A percentile compares a stretch with the other conserved stretches of the same genome.
These are phyloP conservation scores for Colletotrichum destructivum DNA, from an alignment of 2,329 filamentous ascomycete genomes.

Conservation along the genomic window DNA sequence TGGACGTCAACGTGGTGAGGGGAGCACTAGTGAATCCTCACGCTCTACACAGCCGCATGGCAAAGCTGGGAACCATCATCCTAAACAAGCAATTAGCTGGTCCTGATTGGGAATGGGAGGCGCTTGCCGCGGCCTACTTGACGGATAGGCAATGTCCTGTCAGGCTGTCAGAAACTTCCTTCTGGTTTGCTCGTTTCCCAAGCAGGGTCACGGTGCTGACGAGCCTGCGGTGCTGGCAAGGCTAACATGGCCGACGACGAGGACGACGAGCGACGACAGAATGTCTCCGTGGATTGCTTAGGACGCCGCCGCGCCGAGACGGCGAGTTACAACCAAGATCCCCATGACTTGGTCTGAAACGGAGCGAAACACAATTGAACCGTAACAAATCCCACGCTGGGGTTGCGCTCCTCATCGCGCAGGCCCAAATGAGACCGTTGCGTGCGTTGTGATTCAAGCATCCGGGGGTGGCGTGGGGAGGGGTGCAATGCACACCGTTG, in stretches of 20 bases:
- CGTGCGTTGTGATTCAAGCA: conserved; percentile 1
- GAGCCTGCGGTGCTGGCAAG: conserved; percentile 10
- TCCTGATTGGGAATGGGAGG: not conserved
- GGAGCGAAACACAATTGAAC: conserved; percentile 20
- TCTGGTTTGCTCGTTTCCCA: not conserved
- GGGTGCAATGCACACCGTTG: not conserved
- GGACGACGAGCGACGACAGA: not conserved
- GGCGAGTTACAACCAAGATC: too few species aligned
- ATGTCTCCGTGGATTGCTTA: not conserved
- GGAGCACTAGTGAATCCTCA: not conserved
- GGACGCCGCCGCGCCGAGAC: not conserved
- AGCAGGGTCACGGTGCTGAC: conserved; percentile 17
- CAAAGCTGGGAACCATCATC: too few species aligned
- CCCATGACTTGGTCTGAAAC: conserved; percentile 18
- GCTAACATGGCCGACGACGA: not conserved
- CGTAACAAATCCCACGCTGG: conserved; percentile 9
- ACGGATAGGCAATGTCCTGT: not conserved
- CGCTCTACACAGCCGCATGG: not conserved
- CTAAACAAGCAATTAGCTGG: not conserved
- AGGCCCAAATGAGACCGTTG: conserved; percentile 10
- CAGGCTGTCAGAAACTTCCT: not conserved
- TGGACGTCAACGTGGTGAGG: not conserved
- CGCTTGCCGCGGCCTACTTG: not conserved
- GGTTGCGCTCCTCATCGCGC: conserved; percentile 26
- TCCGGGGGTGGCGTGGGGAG: not conserved